Evolutionary conservation across 768 basidiomycete genomes (phyloP), one percentile per base, ranked within the genome.

Genomic region (Kwoniella bestiolae): DNA sequence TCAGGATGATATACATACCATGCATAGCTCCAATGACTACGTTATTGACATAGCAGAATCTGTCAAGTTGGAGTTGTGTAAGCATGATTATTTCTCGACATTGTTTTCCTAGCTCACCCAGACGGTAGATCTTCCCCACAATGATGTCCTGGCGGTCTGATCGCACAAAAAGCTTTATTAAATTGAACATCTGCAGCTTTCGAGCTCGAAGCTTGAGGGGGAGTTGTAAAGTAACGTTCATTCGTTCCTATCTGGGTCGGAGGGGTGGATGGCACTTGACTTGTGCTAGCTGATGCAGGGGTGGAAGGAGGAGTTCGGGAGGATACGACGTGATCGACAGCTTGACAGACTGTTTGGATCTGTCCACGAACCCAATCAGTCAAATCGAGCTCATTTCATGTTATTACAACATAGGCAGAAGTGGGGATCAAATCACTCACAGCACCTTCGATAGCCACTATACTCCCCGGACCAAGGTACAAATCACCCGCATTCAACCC

Each of bases 1-100:
- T n/a, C n/a, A n/a, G n/a, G n/a, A n/a, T n/a, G n/a, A n/a, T n/a
- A 9, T 12, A 63, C 84, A 44, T 71, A 93, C 93, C 94, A 76
- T 97, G 92, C 14, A 92, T 92, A 32, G 93, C 93, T 0, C 85
- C 94, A 3, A 97, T 85, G 0, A 89, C 89, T 0, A 96, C 90
- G 74, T 98, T 99, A 70, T 97, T 97, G 31, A 96, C 86, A 71
- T 94, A 96, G 80, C 95, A 97, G 79, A 97, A 98, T 0, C 79
- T 79, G 38, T 26, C 11, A 56, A 23, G 9, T 46, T 45, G 16
- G 21, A 18, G 5, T 23, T 47, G 21, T 56, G 18, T 29, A 38
- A 35, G 41, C 38, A 31, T 21, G 12, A 5, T 9, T 25, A 31
- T 52, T 12, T 34, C 7, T 21, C 31, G 14, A 6, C 29, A 41